These are phyloP conservation scores for Cutaneotrichosporon spelunceum DNA, from an alignment of 1,284 basidiomycete genomes.

Conservation along the genomic window DNA sequence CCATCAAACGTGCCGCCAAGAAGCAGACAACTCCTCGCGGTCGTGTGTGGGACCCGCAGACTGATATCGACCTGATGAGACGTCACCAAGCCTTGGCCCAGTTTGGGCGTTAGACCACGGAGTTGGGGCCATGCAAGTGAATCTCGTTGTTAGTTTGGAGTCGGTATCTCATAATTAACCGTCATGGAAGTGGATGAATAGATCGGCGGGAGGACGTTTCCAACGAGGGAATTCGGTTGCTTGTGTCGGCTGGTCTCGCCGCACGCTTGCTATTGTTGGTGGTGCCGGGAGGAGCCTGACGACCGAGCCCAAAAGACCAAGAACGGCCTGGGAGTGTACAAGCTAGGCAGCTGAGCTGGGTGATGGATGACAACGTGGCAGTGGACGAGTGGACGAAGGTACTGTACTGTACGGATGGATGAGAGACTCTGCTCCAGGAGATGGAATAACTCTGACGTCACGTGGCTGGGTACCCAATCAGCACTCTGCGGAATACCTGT, in stretches of 20 bases:
- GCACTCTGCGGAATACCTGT: too few relatives aligned
- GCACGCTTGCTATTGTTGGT: too few relatives aligned
- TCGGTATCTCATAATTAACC: background rate
- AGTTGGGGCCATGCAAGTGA: background rate
- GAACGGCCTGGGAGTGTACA: too few relatives aligned
- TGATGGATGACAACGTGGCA: too few relatives aligned
- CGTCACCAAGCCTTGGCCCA: constrained; percentile 72
- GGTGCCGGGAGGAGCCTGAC: too few relatives aligned
- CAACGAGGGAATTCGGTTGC: too few relatives aligned
- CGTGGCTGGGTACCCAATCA: background rate
- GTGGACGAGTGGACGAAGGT: too few relatives aligned
- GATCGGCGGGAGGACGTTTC: background rate
- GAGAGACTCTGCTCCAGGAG: too few relatives aligned
- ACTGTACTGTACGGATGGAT: too few relatives aligned
- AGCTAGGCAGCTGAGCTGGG: too few relatives aligned
- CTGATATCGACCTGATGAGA: constrained; percentile 54
- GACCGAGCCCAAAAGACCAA: too few relatives aligned
- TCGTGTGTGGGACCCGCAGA: constrained; percentile 39
- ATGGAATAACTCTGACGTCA: background rate
- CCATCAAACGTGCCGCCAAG: background rate
- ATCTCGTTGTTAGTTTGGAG: background rate
- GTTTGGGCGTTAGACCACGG: constrained; percentile 49
- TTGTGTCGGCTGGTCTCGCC: too few relatives aligned
- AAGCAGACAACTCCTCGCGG: constrained; percentile 7
- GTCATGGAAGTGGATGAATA: constrained; percentile 1